Conservation (phyloP, 1,139 yeast species). For the Pneumocystis carinii region DNA sequence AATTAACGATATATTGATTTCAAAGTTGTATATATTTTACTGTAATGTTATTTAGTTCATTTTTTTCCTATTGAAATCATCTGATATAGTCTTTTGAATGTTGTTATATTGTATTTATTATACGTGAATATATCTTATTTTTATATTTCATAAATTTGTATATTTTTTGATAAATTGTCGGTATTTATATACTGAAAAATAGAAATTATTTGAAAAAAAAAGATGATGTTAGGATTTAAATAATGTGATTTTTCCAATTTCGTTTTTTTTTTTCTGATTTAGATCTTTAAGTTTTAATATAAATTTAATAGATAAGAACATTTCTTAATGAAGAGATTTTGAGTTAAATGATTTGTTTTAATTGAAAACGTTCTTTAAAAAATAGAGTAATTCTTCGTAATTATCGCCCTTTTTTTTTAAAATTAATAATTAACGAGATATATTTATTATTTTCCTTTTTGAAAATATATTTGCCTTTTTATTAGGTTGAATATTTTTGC, state of each 20-base stretch:
- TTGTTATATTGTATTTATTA: too few species aligned
- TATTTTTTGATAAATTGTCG: not conserved
- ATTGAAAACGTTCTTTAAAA: too few species aligned
- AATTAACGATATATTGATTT: too few species aligned
- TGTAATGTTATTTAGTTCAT: too few species aligned
- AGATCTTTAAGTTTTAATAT: not conserved
- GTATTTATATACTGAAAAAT: not conserved
- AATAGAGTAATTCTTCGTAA: not conserved
- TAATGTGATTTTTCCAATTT: not conserved
- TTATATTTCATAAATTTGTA: not conserved
- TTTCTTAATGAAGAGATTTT: not conserved
- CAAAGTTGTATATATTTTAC: too few species aligned
- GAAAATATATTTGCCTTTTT: not conserved
- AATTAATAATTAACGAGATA: not conserved
- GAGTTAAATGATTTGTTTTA: too few species aligned
- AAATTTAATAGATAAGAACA: not conserved
- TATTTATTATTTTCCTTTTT: not conserved
- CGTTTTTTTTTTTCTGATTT: not conserved
- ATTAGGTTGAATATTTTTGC: not conserved
- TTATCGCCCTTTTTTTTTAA: not conserved
- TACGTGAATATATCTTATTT: too few species aligned
- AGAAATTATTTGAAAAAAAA: not conserved
- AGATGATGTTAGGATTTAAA: not conserved
- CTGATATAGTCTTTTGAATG: too few species aligned
- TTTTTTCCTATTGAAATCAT: too few species aligned